Evolutionary conservation across 2,329 filamentous ascomycete species (phyloP), one percentile per base, ranked within the genome.

Genomic region (Penicillium sp.): DNA sequence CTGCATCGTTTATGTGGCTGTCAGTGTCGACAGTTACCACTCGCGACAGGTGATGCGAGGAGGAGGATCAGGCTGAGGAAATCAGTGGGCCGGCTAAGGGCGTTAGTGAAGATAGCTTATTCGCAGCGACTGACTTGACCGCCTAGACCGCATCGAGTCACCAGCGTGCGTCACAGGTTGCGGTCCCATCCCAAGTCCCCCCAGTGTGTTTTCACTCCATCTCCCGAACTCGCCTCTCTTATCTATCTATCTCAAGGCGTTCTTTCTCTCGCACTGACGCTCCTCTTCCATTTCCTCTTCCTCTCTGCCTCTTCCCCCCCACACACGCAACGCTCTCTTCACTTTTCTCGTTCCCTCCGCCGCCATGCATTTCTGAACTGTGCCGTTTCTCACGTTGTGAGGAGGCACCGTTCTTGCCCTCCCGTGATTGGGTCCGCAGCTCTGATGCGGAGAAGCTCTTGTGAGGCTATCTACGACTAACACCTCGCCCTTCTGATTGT

Each of bases 121-220:
- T 55, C 20, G 43, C 52, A 23, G 52, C 47, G 38, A 46, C 42
- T 61, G n/a, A 65, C 64, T 65, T 67, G 65, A 69, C 58, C 58
- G 58, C 58, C 58, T 48, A 58, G 61, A 61, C 55, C 40, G 56
- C 60, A 58, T 68, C 69, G 69, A 75, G 72, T 75, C 72, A 74
- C 69, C 69, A 47, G 56, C 67, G 65, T 74, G 72, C 72, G 72
- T 75, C 72, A 74, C 72, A 69, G 65, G 67, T 63, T 59, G 55
- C 50, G 38, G 33, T 47, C 51, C 9, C 42, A 5, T 6, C 16
- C 38, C 26, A 45, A 28, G 48, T n/a, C 12, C 16, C 18, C 3
- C 47, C 47, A 18, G 21, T 28, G 16, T 30, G 26, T n/a, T n/a
- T n/a, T n/a, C n/a, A n/a, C n/a, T 33, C 33, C 33, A 18, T 38